phyloP scores from a whole-genome alignment of 2,329 filamentous ascomycete species.

The Verticillium klebahnii region DNA sequence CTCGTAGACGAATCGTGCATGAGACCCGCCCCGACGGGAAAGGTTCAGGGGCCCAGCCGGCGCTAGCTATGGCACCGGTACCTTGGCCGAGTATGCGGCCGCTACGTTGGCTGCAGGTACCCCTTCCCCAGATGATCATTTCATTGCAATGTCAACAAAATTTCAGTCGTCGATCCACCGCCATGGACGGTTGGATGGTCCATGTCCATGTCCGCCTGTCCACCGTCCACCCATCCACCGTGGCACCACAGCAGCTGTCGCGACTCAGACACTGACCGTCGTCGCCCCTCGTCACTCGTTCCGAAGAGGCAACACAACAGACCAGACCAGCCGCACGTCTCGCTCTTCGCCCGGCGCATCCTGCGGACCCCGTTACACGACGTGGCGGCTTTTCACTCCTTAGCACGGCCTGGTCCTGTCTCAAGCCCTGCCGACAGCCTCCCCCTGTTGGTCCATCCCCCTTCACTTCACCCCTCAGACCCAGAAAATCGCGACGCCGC shows the following conservation, averaged over 20 bases:
- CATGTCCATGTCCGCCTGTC: not conserved
- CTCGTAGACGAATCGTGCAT: not conserved
- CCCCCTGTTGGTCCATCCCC: not conserved
- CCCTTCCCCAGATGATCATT: not conserved
- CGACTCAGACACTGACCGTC: not conserved
- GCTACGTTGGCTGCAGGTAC: not conserved
- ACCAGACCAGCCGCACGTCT: not conserved
- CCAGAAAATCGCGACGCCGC: not conserved
- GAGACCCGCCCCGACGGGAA: not conserved
- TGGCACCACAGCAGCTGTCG: not conserved
- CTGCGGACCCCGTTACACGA: not conserved
- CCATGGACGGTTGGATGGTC: too few relatives aligned
- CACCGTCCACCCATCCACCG: too few relatives aligned
- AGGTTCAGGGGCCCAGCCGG: not conserved
- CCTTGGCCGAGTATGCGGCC: not conserved
- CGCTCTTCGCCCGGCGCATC: not conserved
- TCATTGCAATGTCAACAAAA: constrained; percentile 1
- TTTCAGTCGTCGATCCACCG: not conserved
- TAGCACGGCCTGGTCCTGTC: not conserved
- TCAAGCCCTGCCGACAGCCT: not conserved
- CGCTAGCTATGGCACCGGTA: not conserved
- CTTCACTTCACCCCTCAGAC: not conserved
- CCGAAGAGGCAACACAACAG: not conserved
- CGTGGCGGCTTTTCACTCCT: not conserved
- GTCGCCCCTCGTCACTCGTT: not conserved